phyloP scores from a whole-genome alignment of 164 flowering plant genomes.

The Vitis riparia region DNA sequence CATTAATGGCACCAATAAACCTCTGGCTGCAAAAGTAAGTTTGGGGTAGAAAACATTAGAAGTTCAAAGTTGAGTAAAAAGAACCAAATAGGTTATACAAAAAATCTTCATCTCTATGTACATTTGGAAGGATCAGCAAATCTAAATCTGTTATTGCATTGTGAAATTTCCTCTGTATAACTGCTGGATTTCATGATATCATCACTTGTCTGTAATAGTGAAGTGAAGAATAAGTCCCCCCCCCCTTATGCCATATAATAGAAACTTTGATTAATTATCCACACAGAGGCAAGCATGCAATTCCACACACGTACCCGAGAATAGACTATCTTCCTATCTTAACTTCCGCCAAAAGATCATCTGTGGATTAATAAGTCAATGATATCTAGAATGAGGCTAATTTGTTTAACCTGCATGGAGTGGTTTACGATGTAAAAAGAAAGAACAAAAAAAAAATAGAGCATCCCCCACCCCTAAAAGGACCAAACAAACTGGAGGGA shows the following conservation, averaged over 20 bases:
- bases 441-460: neutral
- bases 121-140: neutral
- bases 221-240: too few species aligned
- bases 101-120: neutral
- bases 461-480: neutral
- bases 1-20: conserved; percentile 80
- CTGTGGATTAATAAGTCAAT: too few species aligned
- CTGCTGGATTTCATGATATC: too few species aligned
- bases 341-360: too few species aligned
- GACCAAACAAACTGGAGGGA: neutral
- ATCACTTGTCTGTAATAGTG: too few species aligned
- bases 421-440: too few species aligned
- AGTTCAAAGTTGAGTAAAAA: neutral
- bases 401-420: too few species aligned
- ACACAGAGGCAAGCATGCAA: neutral
- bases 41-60: conserved; percentile 7
- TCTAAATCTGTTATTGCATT: neutral
- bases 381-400: too few species aligned
- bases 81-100: neutral
- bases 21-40: conserved; percentile 63
- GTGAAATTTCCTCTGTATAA: too few species aligned
- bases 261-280: neutral
- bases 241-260: neutral
- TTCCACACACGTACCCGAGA: too few species aligned
- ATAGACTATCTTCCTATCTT: too few species aligned